phyloP scores from a whole-genome alignment of 176 grass and related monocot species.

The Saccharum officinarum region DNA sequence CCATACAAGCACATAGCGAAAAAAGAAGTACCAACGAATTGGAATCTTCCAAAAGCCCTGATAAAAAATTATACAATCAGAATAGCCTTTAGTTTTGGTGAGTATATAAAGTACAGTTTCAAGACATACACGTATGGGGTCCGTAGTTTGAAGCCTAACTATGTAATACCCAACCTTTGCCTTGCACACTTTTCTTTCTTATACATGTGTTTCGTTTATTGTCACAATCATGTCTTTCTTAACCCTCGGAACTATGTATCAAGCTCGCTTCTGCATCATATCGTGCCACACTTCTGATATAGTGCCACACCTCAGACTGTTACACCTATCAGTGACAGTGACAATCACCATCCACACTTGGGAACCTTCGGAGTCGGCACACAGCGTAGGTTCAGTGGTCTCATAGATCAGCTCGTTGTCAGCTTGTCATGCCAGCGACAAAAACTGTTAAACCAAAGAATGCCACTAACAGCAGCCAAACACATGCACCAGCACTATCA shows the following conservation, averaged over 20 bases:
- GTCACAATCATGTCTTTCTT: background rate
- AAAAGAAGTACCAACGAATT: background rate
- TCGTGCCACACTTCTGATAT: background rate
- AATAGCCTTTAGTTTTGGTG: background rate
- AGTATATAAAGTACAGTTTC: background rate
- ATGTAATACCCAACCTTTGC: background rate
- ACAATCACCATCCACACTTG: slow-evolving; percentile 29
- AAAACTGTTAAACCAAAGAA: slow-evolving; percentile 23
- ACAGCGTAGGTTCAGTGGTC: slow-evolving; percentile 19
- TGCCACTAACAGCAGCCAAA: slow-evolving; percentile 28
- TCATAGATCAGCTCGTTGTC: slow-evolving; percentile 24
- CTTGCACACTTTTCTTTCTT: background rate
- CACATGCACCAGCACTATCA: slow-evolving; percentile 10
- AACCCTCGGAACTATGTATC: background rate
- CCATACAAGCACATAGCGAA: background rate
- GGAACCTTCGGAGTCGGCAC: slow-evolving; percentile 42
- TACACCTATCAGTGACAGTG: slow-evolving; percentile 5
- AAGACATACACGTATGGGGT: background rate
- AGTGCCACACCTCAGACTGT: background rate
- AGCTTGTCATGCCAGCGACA: slow-evolving; percentile 11
- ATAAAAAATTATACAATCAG: background rate
- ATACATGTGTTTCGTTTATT: background rate
- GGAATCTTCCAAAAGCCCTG: background rate
- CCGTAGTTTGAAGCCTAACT: background rate
- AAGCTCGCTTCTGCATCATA: background rate